phyloP scores from a whole-genome alignment of 495 filamentous ascomycete genomes.

The Xylaria sp. region DNA sequence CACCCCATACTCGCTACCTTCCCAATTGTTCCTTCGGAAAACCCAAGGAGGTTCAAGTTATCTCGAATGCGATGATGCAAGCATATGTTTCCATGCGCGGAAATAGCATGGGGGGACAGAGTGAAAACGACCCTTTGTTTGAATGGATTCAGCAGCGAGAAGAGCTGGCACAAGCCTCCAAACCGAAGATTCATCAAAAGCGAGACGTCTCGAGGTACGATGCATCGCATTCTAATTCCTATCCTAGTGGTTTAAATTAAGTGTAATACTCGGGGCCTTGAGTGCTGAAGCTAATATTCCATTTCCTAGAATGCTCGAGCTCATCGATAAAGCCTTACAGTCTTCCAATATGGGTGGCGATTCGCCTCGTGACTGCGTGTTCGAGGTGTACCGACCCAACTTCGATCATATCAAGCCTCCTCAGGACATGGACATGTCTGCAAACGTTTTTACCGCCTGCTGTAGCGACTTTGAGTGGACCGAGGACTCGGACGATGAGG shows the following conservation, averaged over 20 bases:
- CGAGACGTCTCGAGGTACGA: slow-evolving; percentile 28
- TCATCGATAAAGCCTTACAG: slow-evolving; percentile 28
- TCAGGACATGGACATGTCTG: slow-evolving; percentile 25
- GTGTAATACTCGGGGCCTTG: neutral
- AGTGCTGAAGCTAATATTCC: neutral
- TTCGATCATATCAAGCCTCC: slow-evolving; percentile 26
- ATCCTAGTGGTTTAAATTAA: too few relatives aligned
- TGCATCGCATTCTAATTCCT: neutral
- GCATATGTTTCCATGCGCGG: slow-evolving; percentile 39
- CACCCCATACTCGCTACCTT: slow-evolving; percentile 19
- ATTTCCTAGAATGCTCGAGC: slow-evolving; percentile 27
- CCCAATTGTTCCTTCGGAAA: slow-evolving; percentile 27
- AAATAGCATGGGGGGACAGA: slow-evolving; percentile 16
- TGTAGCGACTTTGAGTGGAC: slow-evolving; percentile 20
- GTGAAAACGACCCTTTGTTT: slow-evolving; percentile 27
- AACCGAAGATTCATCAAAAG: slow-evolving; percentile 9
- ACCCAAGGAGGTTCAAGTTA: slow-evolving; percentile 14
- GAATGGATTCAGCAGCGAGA: slow-evolving; percentile 27
- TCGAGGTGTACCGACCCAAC: slow-evolving; percentile 26
- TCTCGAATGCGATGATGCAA: slow-evolving; percentile 34
- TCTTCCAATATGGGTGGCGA: slow-evolving; percentile 27
- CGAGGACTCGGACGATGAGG: slow-evolving; percentile 36
- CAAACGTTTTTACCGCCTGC: slow-evolving; percentile 8
- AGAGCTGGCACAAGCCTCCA: neutral
- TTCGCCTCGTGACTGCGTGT: slow-evolving; percentile 28